Evolutionary conservation across 805 yeast species (phyloP), one percentile per base, ranked within the genome.

Genomic region (Candida morakotiae): DNA sequence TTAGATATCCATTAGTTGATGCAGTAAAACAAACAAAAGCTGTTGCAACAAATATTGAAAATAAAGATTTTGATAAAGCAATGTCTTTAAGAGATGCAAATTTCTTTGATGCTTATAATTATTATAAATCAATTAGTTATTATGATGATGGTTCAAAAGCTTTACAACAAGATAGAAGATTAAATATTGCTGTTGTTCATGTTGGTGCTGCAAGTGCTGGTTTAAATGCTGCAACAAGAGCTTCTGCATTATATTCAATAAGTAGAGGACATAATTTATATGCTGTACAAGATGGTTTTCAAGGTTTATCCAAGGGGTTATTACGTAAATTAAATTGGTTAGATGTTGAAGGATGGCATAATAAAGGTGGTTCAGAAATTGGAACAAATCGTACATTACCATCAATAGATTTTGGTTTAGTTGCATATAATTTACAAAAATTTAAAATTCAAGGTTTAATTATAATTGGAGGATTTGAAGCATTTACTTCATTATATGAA

Each of bases 141-240:
- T 44, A 50, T 37, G 69, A 68, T 46, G 71, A 67, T 40, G 63
- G 61, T 2, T 48, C 53, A 27, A 35, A 48, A n/a, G 16, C 43
- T 5, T 64, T 83, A 46, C 79, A 83, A 4, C 60, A 53, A 14
- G 70, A 58, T 3, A 60, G 79, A 51, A 69, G 80, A 46, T 64
- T 78, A 50, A 79, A 74, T 46, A 77, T 82, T 44, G 91, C 86
- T 32, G 73, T 83, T 30, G 70, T 83, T 36, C 82, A 83, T 48
- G 81, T 83, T 42, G 93, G 93, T 48, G 91, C 93, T 2, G 83
- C 93, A 23, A 79, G 87, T 15, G 82, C 84, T 47, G 89, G 85
- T 41, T 71, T 84, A 66, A 84, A 84, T 58, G 75, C 86, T 31
- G 83, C 88, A n/a, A 81, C 81, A 3, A 70, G 82, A 46, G 83